Evolutionary conservation across 345 rosid species (phyloP), one percentile per base, ranked within the genome.

Genomic region (Turritis glabra): DNA sequence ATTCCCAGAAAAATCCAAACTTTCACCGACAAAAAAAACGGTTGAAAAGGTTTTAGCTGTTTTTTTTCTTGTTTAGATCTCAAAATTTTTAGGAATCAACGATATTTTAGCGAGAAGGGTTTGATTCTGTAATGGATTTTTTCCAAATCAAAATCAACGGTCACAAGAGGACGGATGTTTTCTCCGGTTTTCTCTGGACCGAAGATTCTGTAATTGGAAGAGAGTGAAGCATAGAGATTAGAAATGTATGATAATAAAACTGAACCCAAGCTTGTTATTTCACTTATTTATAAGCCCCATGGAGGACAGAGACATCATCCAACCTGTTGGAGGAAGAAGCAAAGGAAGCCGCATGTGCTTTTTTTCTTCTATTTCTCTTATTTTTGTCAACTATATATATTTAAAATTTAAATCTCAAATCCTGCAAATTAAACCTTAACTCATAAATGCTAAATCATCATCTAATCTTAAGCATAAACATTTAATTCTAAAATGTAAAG

Each of bases 291-390:
- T 52, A 61, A 52, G 69, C 43, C n/a, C 3, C 17, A n/a, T 33
- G 57, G 32, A 21, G 30, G 74, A 70, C 56, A 58, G 66, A 59
- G 75, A 71, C 59, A 33, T 33, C 67, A 4, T n/a, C n/a, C 41
- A 58, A 70, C 67, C 32, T 71, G 48, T 37, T 17, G 19, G 6
- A 47, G 47, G 58, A 47, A 71, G 58, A 59, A 58, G 57, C 7
- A n/a, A 26, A 22, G 26, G 74, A 57, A 69, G 44, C 41, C 25
- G 22, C 73, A 69, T 69, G 44, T 69, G 44, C 30, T 3, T 14
- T 2, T n/a, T n/a, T n/a, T n/a, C n/a, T n/a, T n/a, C n/a, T n/a
- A n/a, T n/a, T n/a, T n/a, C n/a, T n/a, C n/a, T n/a, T n/a, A n/a
- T n/a, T n/a, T n/a, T n/a, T n/a, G n/a, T n/a, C n/a, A n/a, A n/a